Evolutionary conservation across 2,329 filamentous ascomycete genomes (phyloP).

Genomic region (Triangularia verruculosa): DNA sequence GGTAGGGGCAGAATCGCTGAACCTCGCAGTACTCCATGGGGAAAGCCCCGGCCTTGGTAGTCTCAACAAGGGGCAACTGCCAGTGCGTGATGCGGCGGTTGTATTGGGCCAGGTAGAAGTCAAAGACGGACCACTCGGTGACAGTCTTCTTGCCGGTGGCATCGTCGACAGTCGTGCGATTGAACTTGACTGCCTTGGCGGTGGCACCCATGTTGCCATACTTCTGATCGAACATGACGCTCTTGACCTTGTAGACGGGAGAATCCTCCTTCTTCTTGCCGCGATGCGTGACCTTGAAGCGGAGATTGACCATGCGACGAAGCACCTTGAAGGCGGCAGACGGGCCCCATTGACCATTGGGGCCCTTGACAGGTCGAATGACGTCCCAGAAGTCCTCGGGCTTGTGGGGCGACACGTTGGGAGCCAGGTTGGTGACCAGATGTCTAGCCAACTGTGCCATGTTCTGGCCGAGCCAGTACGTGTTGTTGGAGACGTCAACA

Average conservation of each 20-base stretch:
- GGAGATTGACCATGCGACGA: constrained; percentile 52
- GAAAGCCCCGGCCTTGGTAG: constrained; percentile 52
- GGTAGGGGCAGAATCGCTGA: constrained; percentile 56
- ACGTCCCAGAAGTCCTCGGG: constrained; percentile 34
- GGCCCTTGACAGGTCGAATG: constrained; percentile 34
- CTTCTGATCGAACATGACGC: constrained; percentile 46
- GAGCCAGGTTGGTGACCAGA: constrained; percentile 27
- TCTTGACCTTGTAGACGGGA: constrained; percentile 48
- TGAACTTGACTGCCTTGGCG: constrained; percentile 55
- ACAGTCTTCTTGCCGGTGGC: constrained; percentile 29
- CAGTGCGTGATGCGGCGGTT: constrained; percentile 45
- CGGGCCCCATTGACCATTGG: constrained; percentile 27
- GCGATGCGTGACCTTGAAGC: constrained; percentile 55
- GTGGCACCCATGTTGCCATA: constrained; percentile 46
- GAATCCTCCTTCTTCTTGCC: constrained; percentile 42
- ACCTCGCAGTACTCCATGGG: constrained; percentile 61
- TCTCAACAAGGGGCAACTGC: constrained; percentile 56
- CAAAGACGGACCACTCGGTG: constrained; percentile 45
- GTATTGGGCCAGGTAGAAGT: constrained; percentile 59
- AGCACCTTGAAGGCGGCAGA: constrained; percentile 56
- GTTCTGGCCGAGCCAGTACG: constrained; percentile 66
- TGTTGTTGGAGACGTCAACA: constrained; percentile 85
- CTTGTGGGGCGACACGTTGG: constrained; percentile 23
- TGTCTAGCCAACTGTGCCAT: constrained; percentile 37
- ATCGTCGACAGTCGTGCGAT: constrained; percentile 39